A percentile compares a stretch with the other conserved stretches of the same genome.
phyloP scores from a whole-genome alignment of 75 land plant species.

The Picea glauca region DNA sequence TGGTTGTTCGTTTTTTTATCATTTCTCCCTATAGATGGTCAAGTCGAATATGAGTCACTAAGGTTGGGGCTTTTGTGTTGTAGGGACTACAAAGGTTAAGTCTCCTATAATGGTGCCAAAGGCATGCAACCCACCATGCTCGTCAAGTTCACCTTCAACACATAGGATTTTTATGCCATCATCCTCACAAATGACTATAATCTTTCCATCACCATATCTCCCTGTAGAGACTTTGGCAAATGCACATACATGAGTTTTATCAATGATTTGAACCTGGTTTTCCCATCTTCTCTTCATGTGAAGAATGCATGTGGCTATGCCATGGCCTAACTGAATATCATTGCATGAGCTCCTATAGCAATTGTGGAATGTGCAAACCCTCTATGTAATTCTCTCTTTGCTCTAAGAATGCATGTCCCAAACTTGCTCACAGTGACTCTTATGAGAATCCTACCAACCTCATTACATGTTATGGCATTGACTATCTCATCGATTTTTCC shows the following conservation, averaged over 20 bases:
- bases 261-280: too few species aligned
- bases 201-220: background rate
- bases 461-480: background rate
- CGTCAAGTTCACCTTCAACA: background rate
- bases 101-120: background rate
- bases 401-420: background rate
- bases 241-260: background rate
- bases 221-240: background rate
- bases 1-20: too few species aligned
- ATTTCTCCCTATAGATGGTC: too few species aligned
- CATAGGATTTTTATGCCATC: background rate
- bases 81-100: background rate
- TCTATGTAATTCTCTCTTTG: background rate
- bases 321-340: too few species aligned
- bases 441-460: background rate
- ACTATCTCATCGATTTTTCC: background rate
- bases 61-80: background rate
- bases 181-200: background rate
- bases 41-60: background rate
- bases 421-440: background rate
- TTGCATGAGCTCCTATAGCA: too few species aligned
- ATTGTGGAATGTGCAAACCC: too few species aligned
- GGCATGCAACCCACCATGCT: background rate
- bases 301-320: too few species aligned
- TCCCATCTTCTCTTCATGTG: too few species aligned